These are phyloP conservation scores for Ramularia endophylla DNA, from an alignment of 2,329 filamentous ascomycete species.

Conservation along the genomic window DNA sequence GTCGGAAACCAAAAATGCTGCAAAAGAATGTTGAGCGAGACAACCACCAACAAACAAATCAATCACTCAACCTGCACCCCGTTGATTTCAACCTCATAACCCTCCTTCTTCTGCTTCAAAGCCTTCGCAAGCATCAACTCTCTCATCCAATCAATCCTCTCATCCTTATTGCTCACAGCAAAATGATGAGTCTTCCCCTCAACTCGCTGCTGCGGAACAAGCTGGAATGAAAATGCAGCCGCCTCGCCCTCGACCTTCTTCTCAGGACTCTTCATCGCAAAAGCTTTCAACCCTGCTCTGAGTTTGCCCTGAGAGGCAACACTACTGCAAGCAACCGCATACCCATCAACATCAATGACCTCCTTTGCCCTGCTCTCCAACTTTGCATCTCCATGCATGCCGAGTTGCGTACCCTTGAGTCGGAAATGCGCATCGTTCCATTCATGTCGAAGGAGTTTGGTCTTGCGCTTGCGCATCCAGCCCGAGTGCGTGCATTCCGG, in stretches of 20 bases:
- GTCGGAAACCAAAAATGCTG: too few species aligned
- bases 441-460: constrained; percentile 80
- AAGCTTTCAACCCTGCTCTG: constrained; percentile 77
- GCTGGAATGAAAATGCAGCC: constrained; percentile 73
- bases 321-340: constrained; percentile 77
- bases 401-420: constrained; percentile 56
- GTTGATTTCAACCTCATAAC: constrained; percentile 76
- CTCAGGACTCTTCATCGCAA: constrained; percentile 55
- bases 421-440: constrained; percentile 92
- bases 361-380: constrained; percentile 61
- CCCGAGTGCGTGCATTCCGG: constrained; percentile 57
- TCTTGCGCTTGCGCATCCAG: constrained; percentile 86
- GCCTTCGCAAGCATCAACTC: constrained; percentile 90
- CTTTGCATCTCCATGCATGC: constrained; percentile 58
- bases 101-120: constrained; percentile 74
- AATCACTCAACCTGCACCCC: constrained; percentile 37
- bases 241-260: constrained; percentile 27
- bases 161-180: constrained; percentile 77
- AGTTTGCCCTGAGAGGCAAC: constrained; percentile 73
- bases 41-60: background rate
- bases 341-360: constrained; percentile 83
- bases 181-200: constrained; percentile 79
- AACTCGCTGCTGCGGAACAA: constrained; percentile 57
- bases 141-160: constrained; percentile 96
- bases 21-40: too few species aligned